Evolutionary conservation across 345 rosid genomes (phyloP), one percentile per base, ranked within the genome.

Genomic region (Salix arbutifolia): DNA sequence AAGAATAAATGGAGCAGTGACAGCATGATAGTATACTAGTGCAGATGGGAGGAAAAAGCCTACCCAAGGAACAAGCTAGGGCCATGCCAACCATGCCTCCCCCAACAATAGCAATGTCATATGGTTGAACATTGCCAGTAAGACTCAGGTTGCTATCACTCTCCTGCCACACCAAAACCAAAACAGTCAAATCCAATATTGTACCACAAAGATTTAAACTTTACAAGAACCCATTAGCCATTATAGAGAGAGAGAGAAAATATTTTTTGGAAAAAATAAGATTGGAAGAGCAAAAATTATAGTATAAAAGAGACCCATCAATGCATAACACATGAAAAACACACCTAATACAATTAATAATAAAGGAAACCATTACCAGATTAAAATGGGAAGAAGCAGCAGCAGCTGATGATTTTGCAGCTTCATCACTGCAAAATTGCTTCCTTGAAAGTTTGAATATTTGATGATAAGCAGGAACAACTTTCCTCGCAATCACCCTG

Each of bases 41-140:
- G 5, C 14, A 26, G 9, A 33, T 61, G 18, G 42, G 48, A 44
- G 44, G 8, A 5, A 31, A 40, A 70, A 68, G 71, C 84, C 62
- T 77, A 93, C 99, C 98, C 50, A 95, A 80, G 16, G 99, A 93
- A 88, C 94, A 93, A 76, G 99, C 98, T 65, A 95, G 81, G 81
- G 98, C 93, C 86, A 95, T 88, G 80, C 99, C 98, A 79, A 95
- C 99, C 97, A 95, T 91, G 84, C 98, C 98, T 71, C 97, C 97
- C 28, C 99, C 98, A 60, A 93, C 94, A 74, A 94, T 88, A 72
- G 98, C 98, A 85, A 93, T 80, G 78, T 95, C 98, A 77, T 90
- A 90, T 65, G 85, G 89, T 8, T 83, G 81, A 72, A 65, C 80
- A 77, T 82, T 64, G 9, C 52, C 81, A 38, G 28, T 65, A 11